Base-by-base conservation (phyloP, 495 filamentous ascomycete species). In the Xylaria nigripes region DNA sequence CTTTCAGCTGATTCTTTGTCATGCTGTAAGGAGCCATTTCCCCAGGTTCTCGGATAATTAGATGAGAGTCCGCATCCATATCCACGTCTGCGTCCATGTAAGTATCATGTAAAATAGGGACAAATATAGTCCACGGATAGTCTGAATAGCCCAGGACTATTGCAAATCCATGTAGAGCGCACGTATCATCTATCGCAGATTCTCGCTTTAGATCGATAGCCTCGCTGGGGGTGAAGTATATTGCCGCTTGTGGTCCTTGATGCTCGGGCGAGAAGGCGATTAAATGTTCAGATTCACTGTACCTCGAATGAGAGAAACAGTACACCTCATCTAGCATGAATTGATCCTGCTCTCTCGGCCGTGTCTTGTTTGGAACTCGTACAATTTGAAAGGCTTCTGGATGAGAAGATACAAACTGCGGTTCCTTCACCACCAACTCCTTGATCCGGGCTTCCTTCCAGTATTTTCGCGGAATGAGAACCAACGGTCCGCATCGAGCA, bases 1-100 rank as follows among this genome's bases (percentile, higher is more conserved):
- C 51, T 29, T 47, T 54, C 13, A 54, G 51, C 30, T 46, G 51
- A 15, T 9, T 27, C 27, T 41, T 30, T 27, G 51, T 54, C 51
- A 54, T 54, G 22, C 51, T 38, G 13, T n/a, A 45, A 0, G 1
- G 8, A 44, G 16, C 19, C 19, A 50, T 19, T 18, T 29, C 48
- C 9, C n/a, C n/a, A n/a, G n/a, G n/a, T n/a, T n/a, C n/a, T n/a
- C n/a, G n/a, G n/a, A n/a, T n/a, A n/a, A n/a, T 22, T 30, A 18
- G 34, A 6, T n/a, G 22, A 15, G 13, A 8, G 25, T 1, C 41
- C n/a, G 0, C 41, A 29, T 42, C 19, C 15, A 50, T 50, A 38
- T n/a, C n/a, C 16, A 50, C 42, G 27, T 51, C 40, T 21, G 24
- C 40, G 15, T 51, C 50, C 6, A 24, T 25, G 12, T 44, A 16